phyloP scores from a whole-genome alignment of 306 rosid genomes.

The Luffa aegyptiaca region DNA sequence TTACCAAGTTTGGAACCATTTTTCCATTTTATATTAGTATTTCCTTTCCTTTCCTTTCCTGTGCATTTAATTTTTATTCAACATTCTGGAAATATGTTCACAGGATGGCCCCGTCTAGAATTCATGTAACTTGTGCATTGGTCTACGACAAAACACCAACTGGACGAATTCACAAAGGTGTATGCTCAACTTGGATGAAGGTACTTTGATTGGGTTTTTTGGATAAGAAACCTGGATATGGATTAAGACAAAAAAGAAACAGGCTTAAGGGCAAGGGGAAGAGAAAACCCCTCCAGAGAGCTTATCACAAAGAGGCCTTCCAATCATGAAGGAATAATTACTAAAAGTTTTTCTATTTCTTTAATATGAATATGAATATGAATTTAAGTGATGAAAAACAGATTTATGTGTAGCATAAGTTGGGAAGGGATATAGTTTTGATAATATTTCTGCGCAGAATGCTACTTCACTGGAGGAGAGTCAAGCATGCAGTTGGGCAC shows the following conservation, averaged over 20 bases:
- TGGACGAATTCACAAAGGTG: conserved; percentile 93
- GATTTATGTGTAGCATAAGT: neutral
- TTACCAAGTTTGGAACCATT: neutral
- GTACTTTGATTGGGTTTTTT: conserved; percentile 20
- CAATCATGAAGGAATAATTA: neutral
- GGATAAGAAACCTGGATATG: neutral
- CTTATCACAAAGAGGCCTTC: neutral
- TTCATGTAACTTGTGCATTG: conserved; percentile 92
- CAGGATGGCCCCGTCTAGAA: conserved; percentile 61
- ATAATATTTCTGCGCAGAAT: conserved; percentile 31
- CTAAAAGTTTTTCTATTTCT: neutral
- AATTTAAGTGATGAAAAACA: neutral
- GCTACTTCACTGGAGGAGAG: conserved; percentile 64
- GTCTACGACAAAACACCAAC: conserved; percentile 83
- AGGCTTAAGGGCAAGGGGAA: neutral
- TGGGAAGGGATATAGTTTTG: neutral
- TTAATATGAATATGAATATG: neutral
- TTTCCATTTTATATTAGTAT: neutral
- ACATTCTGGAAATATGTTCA: conserved; percentile 1
- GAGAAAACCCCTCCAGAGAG: neutral
- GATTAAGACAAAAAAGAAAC: neutral
- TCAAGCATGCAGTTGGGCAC: conserved; percentile 75
- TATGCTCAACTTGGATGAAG: conserved; percentile 99
- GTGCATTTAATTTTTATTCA: neutral
- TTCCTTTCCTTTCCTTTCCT: conserved; percentile 1